A percentile compares a stretch with the other conserved stretches of the same genome.
Evolutionary conservation across 2,329 filamentous ascomycete species (phyloP).

Genomic region (Penicillium sp.): DNA sequence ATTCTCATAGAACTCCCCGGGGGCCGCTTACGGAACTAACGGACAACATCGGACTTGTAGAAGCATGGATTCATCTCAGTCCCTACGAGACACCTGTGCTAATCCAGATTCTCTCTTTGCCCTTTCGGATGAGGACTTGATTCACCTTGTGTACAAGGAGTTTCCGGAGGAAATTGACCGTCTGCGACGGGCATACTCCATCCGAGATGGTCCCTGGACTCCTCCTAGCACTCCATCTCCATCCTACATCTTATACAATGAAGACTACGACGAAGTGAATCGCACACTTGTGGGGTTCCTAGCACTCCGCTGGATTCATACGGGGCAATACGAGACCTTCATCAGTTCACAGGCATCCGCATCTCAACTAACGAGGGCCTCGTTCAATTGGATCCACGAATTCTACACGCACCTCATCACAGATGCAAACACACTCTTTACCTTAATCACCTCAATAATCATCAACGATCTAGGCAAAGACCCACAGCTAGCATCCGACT

Average conservation of each 20-base stretch:
- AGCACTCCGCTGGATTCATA: constrained; percentile 19
- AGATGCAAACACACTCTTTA: constrained; percentile 11
- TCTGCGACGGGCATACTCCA: constrained; percentile 18
- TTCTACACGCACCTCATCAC: constrained; percentile 8
- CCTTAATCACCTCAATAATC: constrained; percentile 15
- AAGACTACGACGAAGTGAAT: constrained; percentile 20
- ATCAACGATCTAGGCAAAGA: constrained; percentile 20
- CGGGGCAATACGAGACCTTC: constrained; percentile 14
- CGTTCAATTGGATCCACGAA: constrained; percentile 16
- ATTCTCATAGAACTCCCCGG: neutral
- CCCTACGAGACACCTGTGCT: constrained; percentile 9
- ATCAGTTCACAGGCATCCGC: constrained; percentile 11
- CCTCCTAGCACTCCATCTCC: constrained; percentile 6
- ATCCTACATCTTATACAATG: constrained; percentile 14
- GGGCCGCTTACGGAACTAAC: neutral
- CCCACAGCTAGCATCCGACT: constrained; percentile 15
- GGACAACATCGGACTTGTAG: neutral
- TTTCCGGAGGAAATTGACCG: constrained; percentile 18
- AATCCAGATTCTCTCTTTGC: constrained; percentile 12
- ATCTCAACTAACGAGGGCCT: constrained; percentile 8
- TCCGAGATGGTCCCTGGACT: constrained; percentile 10
- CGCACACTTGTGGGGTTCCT: constrained; percentile 16
- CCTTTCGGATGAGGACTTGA: constrained; percentile 1
- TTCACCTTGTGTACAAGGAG: constrained; percentile 13
- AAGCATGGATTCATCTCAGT: constrained; percentile 3